These are phyloP conservation scores for Fusarium tjaetaba DNA, from an alignment of 2,329 filamentous ascomycete genomes.

Conservation along the genomic window DNA sequence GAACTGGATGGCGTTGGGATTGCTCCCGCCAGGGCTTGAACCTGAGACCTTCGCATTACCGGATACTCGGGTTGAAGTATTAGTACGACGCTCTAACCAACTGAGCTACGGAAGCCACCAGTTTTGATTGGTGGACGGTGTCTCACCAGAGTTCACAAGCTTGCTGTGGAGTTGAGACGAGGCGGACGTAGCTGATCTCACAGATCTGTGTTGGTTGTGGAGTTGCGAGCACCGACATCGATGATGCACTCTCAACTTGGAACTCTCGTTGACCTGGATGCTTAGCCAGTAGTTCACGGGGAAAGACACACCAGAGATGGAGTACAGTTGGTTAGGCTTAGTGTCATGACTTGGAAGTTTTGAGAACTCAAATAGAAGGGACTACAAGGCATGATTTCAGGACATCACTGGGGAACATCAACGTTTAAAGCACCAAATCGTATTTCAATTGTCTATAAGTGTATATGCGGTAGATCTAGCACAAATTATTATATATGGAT, in stretches of 20 bases:
- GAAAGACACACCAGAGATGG: accelerated
- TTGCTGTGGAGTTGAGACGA: accelerated
- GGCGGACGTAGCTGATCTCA: neutral
- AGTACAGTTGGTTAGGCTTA: accelerated
- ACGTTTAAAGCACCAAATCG: neutral
- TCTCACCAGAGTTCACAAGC: neutral
- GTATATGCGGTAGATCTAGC: neutral
- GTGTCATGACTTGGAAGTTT: accelerated
- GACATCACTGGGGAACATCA: accelerated
- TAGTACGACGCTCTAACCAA: slow-evolving; percentile 16
- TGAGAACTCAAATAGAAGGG: accelerated
- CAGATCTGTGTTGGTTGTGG: neutral
- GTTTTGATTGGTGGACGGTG: neutral
- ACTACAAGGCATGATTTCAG: accelerated
- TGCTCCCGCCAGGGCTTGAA: slow-evolving; percentile 10
- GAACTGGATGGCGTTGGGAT: neutral
- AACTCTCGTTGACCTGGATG: accelerated
- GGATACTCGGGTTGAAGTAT: neutral
- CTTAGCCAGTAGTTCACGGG: accelerated
- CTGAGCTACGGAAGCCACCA: slow-evolving; percentile 12
- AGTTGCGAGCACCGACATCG: accelerated
- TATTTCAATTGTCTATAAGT: neutral
- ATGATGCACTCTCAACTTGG: accelerated
- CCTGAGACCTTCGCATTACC: slow-evolving; percentile 8
- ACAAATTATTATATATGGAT: neutral